Base-by-base conservation (phyloP, 2,329 filamentous ascomycete species). In the Aspergillus neotritici region DNA sequence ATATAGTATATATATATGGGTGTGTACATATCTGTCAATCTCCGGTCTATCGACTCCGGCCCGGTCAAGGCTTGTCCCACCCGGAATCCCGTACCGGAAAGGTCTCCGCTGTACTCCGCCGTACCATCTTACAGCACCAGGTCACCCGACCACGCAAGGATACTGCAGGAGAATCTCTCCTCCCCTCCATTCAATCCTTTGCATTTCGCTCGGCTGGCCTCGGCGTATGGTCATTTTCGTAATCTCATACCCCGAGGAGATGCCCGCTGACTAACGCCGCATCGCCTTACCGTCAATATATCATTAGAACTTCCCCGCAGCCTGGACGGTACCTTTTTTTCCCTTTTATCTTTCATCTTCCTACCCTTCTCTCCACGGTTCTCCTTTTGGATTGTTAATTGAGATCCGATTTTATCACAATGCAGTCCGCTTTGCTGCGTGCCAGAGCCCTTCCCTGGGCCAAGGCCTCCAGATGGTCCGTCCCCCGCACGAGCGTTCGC, bases 401-500 rank as follows among this genome's bases (percentile, higher is more conserved):
- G 43, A n/a, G 17, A 41, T 40, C 36, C 41, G 41, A 37, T 35
- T 13, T 21, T 33, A 29, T 37, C 49, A 56, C 36, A 14, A 62
- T 62, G 60, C 60, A 62, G 52, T 58, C 61, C 8, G 53, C 52
- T 13, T 43, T 56, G 35, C 39, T 63, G 21, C 41, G 61, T 38
- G 38, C 54, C 16, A 52, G 57, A 44, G 59, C 48, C 44, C 52
- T 53, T 34, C 56, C 57, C 14, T 47, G 53, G 44, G 42, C 46
- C 43, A 50, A 51, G 43, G 52, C 47, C 43, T 8, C 21, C 9
- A 25, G 21, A 25, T 25, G 21, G 21, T 49, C 44, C 48, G 46
- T 43, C 43, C 44, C 54, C 46, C 52, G 45, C 33, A 39, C 43
- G 21, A 52, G 44, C 46, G 51, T 49, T 28, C 56, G 62, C 33